These are phyloP conservation scores for Cornus kousa DNA, from an alignment of 148 eudicot species.

Conservation along the genomic window DNA sequence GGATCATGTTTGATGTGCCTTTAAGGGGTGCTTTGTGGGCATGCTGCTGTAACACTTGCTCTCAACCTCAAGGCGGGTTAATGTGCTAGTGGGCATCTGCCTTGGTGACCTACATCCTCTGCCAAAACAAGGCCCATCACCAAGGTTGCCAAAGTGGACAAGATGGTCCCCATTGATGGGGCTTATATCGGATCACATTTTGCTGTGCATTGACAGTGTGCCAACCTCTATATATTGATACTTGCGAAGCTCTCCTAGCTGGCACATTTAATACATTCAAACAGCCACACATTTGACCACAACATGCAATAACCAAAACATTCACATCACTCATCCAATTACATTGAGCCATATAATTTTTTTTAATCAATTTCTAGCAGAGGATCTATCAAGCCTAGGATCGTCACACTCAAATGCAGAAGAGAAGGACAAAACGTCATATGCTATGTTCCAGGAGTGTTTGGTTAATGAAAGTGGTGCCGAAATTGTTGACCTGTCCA, in stretches of 20 bases:
- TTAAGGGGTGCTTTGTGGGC: background rate
- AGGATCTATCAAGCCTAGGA: no score
- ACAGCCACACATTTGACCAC: no score
- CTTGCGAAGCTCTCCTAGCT: background rate
- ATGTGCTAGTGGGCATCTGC: background rate
- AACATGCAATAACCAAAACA: no score
- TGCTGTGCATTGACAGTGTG: background rate
- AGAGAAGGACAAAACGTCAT: no score
- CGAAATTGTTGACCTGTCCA: no score
- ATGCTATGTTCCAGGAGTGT: no score
- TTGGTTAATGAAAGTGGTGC: no score
- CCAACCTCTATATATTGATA: background rate
- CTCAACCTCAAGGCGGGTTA: background rate
- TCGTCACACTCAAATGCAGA: no score
- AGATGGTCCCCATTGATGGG: background rate
- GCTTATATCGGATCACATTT: background rate
- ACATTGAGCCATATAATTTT: no score
- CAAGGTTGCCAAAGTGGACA: background rate
- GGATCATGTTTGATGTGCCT: background rate
- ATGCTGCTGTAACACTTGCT: background rate
- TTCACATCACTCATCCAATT: no score
- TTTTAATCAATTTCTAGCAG: no score
- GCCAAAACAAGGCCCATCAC: background rate
- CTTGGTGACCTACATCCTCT: background rate
- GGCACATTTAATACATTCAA: no score